Evolutionary conservation across 2,329 filamentous ascomycete genomes (phyloP).

Genomic region (Penicillium sp.): DNA sequence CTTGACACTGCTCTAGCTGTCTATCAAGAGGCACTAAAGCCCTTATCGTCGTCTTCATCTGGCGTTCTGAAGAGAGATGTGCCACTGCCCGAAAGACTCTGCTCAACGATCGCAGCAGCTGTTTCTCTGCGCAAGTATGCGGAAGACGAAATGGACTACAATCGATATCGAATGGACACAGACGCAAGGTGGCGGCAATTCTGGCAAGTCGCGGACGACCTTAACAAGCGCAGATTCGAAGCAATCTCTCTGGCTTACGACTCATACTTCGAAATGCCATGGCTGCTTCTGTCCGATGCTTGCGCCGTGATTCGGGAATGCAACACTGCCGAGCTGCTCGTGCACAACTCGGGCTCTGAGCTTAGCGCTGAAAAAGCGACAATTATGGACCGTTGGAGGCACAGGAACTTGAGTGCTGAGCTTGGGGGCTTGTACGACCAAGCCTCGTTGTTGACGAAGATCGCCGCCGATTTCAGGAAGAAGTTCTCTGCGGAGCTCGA

Average conservation of each 20-base stretch:
- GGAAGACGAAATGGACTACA: conserved; percentile 68
- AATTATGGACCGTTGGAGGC: conserved; percentile 44
- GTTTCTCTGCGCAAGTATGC: conserved; percentile 62
- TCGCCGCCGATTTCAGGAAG: conserved; percentile 67
- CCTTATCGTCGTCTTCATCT: conserved; percentile 38
- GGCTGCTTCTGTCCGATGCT: conserved; percentile 80
- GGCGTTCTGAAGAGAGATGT: conserved; percentile 47
- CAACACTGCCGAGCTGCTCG: conserved; percentile 71
- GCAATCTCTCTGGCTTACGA: conserved; percentile 77
- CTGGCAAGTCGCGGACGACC: conserved; percentile 77
- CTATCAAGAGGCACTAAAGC: conserved; percentile 65
- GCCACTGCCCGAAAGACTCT: conserved; percentile 72
- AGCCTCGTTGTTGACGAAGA: conserved; percentile 63
- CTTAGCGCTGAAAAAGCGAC: conserved; percentile 39
- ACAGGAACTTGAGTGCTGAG: conserved; percentile 42
- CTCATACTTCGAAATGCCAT: conserved; percentile 66
- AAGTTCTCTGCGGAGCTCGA: conserved; percentile 67
- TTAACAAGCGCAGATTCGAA: conserved; percentile 83
- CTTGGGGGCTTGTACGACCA: conserved; percentile 55
- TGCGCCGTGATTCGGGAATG: conserved; percentile 76
- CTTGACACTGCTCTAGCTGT: conserved; percentile 80
- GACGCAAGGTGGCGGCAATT: conserved; percentile 87
- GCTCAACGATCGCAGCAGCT: conserved; percentile 66
- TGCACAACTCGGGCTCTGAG: conserved; percentile 59
- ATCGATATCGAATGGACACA: conserved; percentile 68